These are phyloP conservation scores for Pyrrhoderma noxium DNA, from an alignment of 1,284 basidiomycete genomes.

Conservation along the genomic window DNA sequence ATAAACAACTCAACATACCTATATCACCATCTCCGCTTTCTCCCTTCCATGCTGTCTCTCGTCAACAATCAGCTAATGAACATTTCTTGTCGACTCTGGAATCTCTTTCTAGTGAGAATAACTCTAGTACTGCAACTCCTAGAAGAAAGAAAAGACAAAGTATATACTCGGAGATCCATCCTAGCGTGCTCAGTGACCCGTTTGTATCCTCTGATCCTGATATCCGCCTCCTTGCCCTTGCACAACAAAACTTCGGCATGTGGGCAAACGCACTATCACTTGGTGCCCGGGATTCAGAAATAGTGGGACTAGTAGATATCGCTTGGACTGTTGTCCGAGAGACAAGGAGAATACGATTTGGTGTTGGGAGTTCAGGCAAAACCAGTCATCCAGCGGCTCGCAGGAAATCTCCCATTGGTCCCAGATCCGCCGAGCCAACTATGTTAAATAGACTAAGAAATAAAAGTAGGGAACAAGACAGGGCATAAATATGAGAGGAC, in stretches of 20 bases:
- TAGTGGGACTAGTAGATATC: constrained; percentile 9
- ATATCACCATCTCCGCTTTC: no score
- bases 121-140: neutral
- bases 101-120: no score
- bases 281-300: constrained; percentile 2
- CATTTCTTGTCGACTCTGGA: neutral
- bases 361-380: neutral
- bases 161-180: neutral
- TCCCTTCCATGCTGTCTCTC: no score
- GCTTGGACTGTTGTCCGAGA: constrained; percentile 11
- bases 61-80: neutral
- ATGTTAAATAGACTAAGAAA: no score
- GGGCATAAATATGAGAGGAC: no score
- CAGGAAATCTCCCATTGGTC: neutral
- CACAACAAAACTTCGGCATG: constrained; percentile 14
- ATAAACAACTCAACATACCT: no score
- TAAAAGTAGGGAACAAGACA: no score
- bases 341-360: constrained; percentile 8
- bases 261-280: constrained; percentile 16
- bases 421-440: neutral
- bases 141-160: constrained; percentile 3
- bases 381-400: no score
- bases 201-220: neutral
- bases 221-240: constrained; percentile 6
- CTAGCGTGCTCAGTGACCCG: constrained; percentile 5